A percentile compares a stretch with the other conserved stretches of the same genome.
These are phyloP conservation scores for Trichaptum fuscoviolaceum DNA, from an alignment of 768 basidiomycete species.

Conservation along the genomic window DNA sequence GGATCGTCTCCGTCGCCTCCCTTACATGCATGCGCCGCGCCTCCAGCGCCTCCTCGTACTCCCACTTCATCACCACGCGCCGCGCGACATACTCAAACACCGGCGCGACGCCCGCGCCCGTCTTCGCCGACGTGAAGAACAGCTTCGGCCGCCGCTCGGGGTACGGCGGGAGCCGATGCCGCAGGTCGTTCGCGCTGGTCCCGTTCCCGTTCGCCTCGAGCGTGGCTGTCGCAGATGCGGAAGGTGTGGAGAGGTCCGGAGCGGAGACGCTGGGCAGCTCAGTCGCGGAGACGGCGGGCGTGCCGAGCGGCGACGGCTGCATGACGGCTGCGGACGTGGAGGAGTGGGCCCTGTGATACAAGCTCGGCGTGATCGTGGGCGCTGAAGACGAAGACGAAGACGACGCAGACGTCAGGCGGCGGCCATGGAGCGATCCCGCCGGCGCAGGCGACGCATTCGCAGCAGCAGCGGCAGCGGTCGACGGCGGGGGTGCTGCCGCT, in stretches of 20 bases:
- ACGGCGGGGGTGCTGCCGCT: slow-evolving; percentile 20
- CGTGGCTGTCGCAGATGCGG: slow-evolving; percentile 21
- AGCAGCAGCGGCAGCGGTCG: background rate
- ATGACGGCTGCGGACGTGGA: slow-evolving; percentile 6
- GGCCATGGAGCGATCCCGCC: background rate
- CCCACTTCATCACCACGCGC: slow-evolving; percentile 59
- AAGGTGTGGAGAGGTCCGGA: slow-evolving; percentile 14
- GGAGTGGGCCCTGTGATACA: slow-evolving; percentile 28
- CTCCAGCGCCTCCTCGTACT: slow-evolving; percentile 57
- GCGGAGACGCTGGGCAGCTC: slow-evolving; percentile 14
- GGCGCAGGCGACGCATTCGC: background rate
- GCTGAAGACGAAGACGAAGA: slow-evolving; percentile 44
- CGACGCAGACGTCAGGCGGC: slow-evolving; percentile 26
- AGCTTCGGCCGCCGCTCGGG: slow-evolving; percentile 55
- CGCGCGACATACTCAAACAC: slow-evolving; percentile 75
- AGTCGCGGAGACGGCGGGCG: slow-evolving; percentile 12
- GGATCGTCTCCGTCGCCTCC: slow-evolving; percentile 32
- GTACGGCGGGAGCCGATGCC: slow-evolving; percentile 17
- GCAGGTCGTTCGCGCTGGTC: slow-evolving; percentile 11
- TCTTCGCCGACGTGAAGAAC: slow-evolving; percentile 77
- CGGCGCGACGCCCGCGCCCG: slow-evolving; percentile 62
- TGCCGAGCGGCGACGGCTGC: slow-evolving; percentile 12
- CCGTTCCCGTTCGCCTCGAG: slow-evolving; percentile 12
- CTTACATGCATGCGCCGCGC: slow-evolving; percentile 35
- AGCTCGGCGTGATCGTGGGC: slow-evolving; percentile 55